Conservation (phyloP, 23 red algal genomes). For the Gracilariopsis chorda region DNA sequence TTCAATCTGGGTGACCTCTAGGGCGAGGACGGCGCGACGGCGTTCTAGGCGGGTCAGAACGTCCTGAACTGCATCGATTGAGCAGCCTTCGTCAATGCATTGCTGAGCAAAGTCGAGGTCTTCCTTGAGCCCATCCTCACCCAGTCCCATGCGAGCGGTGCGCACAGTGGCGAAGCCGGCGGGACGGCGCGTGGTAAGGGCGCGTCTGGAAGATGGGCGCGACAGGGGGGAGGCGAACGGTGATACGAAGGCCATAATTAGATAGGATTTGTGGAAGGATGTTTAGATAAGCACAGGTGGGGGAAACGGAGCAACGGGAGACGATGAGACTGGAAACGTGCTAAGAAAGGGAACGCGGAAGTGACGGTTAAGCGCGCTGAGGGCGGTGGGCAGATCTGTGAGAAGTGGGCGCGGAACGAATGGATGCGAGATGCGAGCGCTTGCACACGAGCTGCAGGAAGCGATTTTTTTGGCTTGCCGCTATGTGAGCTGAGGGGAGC, state of each 20-base stretch:
- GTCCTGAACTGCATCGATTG: slow-evolving; percentile 76
- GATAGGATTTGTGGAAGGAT: no score
- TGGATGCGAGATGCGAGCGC: background rate
- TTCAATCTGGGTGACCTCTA: slow-evolving; percentile 64
- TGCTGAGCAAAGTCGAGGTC: slow-evolving; percentile 59
- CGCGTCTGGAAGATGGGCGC: background rate
- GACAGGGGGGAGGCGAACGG: slow-evolving; percentile 5
- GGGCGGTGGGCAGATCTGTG: background rate
- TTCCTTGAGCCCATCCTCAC: slow-evolving; percentile 70
- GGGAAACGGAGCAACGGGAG: background rate
- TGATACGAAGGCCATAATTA: background rate
- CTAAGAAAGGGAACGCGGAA: background rate
- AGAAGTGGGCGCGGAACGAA: background rate
- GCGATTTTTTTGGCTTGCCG: background rate
- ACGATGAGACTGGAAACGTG: background rate
- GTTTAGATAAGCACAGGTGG: background rate
- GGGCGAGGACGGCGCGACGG: slow-evolving; percentile 47
- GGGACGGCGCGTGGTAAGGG: background rate
- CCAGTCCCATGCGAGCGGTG: slow-evolving; percentile 59
- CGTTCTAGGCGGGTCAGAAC: slow-evolving; percentile 70
- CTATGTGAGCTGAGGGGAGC: background rate
- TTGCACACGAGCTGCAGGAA: background rate
- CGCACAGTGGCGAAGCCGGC: background rate
- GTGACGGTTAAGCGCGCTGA: no score
- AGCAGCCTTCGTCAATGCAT: slow-evolving; percentile 84